Conservation (phyloP, 2,329 filamentous ascomycete genomes). For the Paraphoma sp. region DNA sequence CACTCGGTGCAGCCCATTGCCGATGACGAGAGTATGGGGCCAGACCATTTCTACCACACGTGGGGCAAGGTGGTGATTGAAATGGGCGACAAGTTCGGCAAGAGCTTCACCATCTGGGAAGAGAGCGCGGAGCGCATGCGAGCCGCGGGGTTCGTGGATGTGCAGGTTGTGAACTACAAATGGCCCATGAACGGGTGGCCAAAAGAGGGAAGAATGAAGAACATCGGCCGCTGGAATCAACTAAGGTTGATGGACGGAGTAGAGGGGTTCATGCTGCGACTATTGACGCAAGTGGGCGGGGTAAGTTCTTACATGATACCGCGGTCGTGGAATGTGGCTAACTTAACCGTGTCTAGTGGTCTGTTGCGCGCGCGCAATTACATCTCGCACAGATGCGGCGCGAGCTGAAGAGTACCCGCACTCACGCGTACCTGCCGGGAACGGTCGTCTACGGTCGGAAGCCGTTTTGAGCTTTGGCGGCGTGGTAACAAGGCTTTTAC, state of each 20-base stretch:
- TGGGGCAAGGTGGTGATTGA: conserved; percentile 45
- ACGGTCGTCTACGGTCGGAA: conserved; percentile 47
- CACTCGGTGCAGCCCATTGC: conserved; percentile 48
- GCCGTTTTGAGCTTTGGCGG: conserved; percentile 22
- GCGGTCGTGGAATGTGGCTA: background rate
- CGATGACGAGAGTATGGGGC: conserved; percentile 49
- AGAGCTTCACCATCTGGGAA: conserved; percentile 45
- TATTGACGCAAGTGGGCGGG: conserved; percentile 45
- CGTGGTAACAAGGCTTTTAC: too few relatives aligned
- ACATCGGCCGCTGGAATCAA: conserved; percentile 48
- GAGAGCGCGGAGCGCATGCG: conserved; percentile 42
- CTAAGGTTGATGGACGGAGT: conserved; percentile 44
- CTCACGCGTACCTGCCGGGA: conserved; percentile 46
- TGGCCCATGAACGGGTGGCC: conserved; percentile 48
- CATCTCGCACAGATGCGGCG: conserved; percentile 47
- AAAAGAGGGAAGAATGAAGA: conserved; percentile 37
- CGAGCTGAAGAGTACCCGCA: conserved; percentile 39
- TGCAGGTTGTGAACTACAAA: conserved; percentile 38
- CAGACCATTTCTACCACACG: conserved; percentile 44
- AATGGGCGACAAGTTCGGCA: conserved; percentile 47
- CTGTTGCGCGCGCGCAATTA: conserved; percentile 41
- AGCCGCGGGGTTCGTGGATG: conserved; percentile 43
- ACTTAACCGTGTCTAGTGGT: conserved; percentile 29
- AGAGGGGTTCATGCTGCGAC: conserved; percentile 46
- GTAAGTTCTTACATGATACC: conserved; percentile 18